Conservation (phyloP, 495 filamentous ascomycete genomes). For the Penicillium atrosanguineum region DNA sequence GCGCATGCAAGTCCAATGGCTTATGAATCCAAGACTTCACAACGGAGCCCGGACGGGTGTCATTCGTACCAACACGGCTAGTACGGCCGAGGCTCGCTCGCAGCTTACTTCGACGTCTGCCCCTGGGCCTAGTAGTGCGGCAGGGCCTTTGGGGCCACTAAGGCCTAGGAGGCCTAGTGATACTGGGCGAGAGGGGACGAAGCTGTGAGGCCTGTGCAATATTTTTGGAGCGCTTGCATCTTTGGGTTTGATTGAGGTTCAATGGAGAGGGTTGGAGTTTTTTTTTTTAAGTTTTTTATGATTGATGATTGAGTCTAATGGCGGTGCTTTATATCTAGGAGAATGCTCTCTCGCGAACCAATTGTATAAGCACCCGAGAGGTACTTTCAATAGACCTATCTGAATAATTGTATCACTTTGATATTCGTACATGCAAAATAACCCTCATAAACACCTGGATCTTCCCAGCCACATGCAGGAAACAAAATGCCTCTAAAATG, state of each 20-base stretch:
- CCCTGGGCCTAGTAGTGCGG: constrained; percentile 27
- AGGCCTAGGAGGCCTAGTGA: constrained; percentile 42
- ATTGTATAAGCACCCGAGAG: too few species aligned
- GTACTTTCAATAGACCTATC: too few species aligned
- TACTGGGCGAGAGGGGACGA: constrained; percentile 46
- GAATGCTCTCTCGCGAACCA: too few species aligned
- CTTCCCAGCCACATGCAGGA: too few species aligned
- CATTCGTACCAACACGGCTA: constrained; percentile 19
- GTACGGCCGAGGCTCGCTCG: constrained; percentile 15
- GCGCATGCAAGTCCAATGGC: constrained; percentile 68
- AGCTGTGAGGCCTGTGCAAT: constrained; percentile 22
- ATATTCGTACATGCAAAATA: too few species aligned
- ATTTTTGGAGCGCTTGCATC: constrained; percentile 19
- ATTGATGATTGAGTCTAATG: constrained; percentile 2
- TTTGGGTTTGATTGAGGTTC: background rate
- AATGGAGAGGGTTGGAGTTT: constrained; percentile 5
- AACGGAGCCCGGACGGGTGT: constrained; percentile 29
- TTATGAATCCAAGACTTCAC: constrained; percentile 60
- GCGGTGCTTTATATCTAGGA: background rate
- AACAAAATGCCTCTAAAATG: too few species aligned
- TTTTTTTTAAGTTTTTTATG: background rate
- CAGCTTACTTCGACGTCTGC: constrained; percentile 21
- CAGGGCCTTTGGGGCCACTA: constrained; percentile 25
- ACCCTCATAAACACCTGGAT: background rate
- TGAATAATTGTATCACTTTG: too few species aligned